Evolutionary conservation across 306 rosid species (phyloP).

Genomic region (Pterocarpus macrocarpus): DNA sequence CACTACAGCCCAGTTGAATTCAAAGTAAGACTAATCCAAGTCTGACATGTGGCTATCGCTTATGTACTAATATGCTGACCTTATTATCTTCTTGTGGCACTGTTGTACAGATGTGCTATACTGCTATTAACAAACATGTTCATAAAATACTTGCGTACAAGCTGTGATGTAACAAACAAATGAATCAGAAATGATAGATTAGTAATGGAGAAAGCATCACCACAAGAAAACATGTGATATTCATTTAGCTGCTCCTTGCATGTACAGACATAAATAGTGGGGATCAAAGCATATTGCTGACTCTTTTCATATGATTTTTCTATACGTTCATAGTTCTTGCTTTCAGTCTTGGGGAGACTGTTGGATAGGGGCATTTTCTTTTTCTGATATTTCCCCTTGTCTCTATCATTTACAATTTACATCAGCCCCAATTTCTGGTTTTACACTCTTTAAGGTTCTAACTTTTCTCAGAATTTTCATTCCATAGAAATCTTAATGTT

Average conservation of each 20-base stretch:
- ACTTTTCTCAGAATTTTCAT: too few species aligned
- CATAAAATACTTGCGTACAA: constrained; percentile 16
- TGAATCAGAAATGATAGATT: constrained; percentile 26
- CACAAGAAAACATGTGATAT: constrained; percentile 3
- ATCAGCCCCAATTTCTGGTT: not conserved
- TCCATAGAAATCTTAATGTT: too few species aligned
- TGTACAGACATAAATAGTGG: constrained; percentile 22
- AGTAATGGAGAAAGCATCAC: constrained; percentile 26
- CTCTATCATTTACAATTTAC: constrained; percentile 19
- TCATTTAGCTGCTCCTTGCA: constrained; percentile 1
- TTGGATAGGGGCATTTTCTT: constrained; percentile 1
- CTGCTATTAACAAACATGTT: constrained; percentile 19
- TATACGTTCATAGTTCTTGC: not conserved
- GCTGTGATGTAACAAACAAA: not conserved
- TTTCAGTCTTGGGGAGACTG: constrained; percentile 2
- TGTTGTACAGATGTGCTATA: constrained; percentile 33
- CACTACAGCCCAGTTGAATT: constrained; percentile 90
- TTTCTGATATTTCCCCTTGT: constrained; percentile 1
- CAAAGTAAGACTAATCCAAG: constrained; percentile 68
- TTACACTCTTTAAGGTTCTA: not conserved
- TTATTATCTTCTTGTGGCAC: constrained; percentile 25
- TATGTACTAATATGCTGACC: constrained; percentile 36
- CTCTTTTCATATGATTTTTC: too few species aligned
- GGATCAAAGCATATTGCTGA: constrained; percentile 9
- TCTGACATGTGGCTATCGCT: constrained; percentile 34